These are phyloP conservation scores for Cladophialophora exuberans DNA, from an alignment of 2,329 filamentous ascomycete genomes.

Conservation along the genomic window DNA sequence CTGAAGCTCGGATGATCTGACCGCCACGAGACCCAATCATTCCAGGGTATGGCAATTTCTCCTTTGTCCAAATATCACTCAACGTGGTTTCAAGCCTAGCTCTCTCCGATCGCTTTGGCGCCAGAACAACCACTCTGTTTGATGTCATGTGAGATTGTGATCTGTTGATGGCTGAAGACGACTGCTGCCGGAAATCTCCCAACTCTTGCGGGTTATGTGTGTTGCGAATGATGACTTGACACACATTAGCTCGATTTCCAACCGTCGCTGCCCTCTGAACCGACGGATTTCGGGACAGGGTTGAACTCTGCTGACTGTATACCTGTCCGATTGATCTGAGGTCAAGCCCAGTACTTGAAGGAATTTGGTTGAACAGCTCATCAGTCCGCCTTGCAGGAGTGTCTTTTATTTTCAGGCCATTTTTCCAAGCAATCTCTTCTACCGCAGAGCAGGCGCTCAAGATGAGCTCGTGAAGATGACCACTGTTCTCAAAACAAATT, in stretches of 20 bases:
- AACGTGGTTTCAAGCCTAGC: constrained; percentile 75
- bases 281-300: constrained; percentile 59
- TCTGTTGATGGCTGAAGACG: constrained; percentile 61
- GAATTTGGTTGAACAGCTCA: constrained; percentile 45
- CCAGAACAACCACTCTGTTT: constrained; percentile 69
- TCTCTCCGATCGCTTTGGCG: constrained; percentile 74
- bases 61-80: constrained; percentile 80
- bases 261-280: constrained; percentile 78
- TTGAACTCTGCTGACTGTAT: constrained; percentile 68
- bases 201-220: constrained; percentile 70
- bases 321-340: constrained; percentile 75
- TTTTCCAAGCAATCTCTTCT: constrained; percentile 81
- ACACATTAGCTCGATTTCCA: constrained; percentile 67
- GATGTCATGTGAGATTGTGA: constrained; percentile 80
- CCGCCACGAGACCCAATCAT: constrained; percentile 72
- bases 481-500: constrained; percentile 75
- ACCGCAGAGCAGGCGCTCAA: constrained; percentile 81
- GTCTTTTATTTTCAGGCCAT: constrained; percentile 60
- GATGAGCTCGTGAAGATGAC: constrained; percentile 80
- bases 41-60: constrained; percentile 78
- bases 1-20: constrained; percentile 74
- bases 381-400: constrained; percentile 3
- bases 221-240: constrained; percentile 84
- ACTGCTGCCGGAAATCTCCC: constrained; percentile 44
- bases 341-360: constrained; percentile 68